Evolutionary conservation across 106 monocot species (phyloP), one percentile per base, ranked within the genome.

Genomic region (Chionographis japonica): DNA sequence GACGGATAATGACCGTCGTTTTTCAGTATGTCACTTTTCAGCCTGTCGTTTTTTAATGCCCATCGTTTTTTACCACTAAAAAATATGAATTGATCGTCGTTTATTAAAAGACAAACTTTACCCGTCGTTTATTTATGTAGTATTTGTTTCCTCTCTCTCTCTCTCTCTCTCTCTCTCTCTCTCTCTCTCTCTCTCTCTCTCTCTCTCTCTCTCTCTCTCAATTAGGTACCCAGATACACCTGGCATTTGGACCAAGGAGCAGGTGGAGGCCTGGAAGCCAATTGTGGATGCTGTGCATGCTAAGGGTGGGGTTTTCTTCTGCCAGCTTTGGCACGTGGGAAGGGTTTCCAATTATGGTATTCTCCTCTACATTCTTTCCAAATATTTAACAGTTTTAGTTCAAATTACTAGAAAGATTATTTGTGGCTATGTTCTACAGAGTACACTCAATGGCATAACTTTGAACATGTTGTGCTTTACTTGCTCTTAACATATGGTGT

Each of bases 221-320:
- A 4, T 8, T 20, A 72, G 77, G 8, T 85, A 69, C 37, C 74
- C 78, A 2, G 49, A 77, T 11, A 81, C 80, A 17, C 90, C 90
- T 7, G 90, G 86, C 3, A 79, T 90, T 13, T 90, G 83, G 80
- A 81, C 78, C 1, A 69, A 73, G 37, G 76, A 84, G 69, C 90
- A 90, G 11, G 69, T 90, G 35, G 78, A 86, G 40, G 86, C 86
- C 0, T 90, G 83, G 86, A 90, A 84, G 63, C 80, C 80, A 6
- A 78, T 90, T 16, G 80, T 86, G 8, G 37, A 84, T 37, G 80
- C 90, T 3, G 83, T 90, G 2, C 90, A 78, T 70, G 62, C 69
- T 18, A 83, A 86, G 70, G 86, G 86, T 8, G 85, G 66, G 8
- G 62, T 81, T 52, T 80, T 88, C 75, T 84, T 88, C 54, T 88